phyloP scores from a whole-genome alignment of 176 grass and related monocot species.

The Oryza officinalis region DNA sequence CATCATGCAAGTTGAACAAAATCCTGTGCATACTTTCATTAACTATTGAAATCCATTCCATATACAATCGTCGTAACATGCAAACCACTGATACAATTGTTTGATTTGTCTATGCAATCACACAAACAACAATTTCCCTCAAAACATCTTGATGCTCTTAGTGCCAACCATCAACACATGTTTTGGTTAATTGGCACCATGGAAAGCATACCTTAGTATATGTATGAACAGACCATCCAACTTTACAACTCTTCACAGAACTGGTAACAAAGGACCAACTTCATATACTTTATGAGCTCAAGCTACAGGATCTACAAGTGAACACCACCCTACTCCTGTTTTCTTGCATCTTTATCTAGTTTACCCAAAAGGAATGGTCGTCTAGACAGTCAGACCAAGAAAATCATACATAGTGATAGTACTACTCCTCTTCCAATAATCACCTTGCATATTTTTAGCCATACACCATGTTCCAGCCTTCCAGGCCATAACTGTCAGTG shows the following conservation, averaged over 20 bases:
- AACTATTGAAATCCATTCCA: neutral
- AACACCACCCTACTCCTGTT: constrained; percentile 11
- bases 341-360: neutral
- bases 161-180: constrained; percentile 5
- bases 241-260: neutral
- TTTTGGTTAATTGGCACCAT: neutral
- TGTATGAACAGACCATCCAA: neutral
- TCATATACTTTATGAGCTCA: neutral
- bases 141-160: constrained; percentile 7
- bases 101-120: neutral
- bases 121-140: neutral
- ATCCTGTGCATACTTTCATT: neutral
- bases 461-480: neutral
- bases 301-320: constrained; percentile 1
- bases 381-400: constrained; percentile 14
- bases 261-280: too few species aligned
- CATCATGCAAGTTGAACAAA: neutral
- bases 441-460: neutral
- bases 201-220: too few species aligned
- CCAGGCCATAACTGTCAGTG: neutral
- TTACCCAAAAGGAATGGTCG: neutral
- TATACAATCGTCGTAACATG: constrained; percentile 14
- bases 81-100: constrained; percentile 18
- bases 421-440: neutral
- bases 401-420: neutral